Conservation (phyloP, 371 early-diverging fungal species). For the Hamiltosporidium magnivora region DNA sequence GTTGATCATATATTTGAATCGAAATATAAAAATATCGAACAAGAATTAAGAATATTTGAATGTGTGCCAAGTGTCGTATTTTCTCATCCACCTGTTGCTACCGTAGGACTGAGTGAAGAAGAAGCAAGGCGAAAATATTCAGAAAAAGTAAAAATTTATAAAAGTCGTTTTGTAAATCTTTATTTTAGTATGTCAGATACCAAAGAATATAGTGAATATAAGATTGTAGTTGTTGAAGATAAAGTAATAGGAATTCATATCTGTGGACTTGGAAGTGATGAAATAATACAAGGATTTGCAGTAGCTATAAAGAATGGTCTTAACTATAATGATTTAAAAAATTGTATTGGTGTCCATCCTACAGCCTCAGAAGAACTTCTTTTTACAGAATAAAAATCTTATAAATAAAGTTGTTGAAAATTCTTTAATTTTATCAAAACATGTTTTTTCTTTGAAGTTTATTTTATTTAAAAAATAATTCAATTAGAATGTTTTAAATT, state of each 20-base stretch:
- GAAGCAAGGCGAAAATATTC: slow-evolving; percentile 62
- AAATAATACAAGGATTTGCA: slow-evolving; percentile 80
- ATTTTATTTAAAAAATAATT: background rate
- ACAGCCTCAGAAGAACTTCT: slow-evolving; percentile 79
- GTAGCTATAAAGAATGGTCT: slow-evolving; percentile 64
- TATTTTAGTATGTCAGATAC: slow-evolving; percentile 70
- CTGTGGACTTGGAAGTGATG: slow-evolving; percentile 75
- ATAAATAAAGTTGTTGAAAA: background rate
- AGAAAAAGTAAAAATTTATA: slow-evolving; percentile 67
- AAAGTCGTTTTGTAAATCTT: slow-evolving; percentile 73
- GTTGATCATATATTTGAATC: slow-evolving; percentile 54
- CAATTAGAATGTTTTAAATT: background rate
- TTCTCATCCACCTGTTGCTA: slow-evolving; percentile 73
- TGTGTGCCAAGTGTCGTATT: slow-evolving; percentile 85
- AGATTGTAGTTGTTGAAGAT: slow-evolving; percentile 71
- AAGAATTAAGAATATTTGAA: slow-evolving; percentile 2
- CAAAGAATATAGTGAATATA: slow-evolving; percentile 73
- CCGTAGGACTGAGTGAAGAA: slow-evolving; percentile 68
- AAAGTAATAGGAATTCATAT: slow-evolving; percentile 84
- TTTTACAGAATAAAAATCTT: slow-evolving; percentile 48
- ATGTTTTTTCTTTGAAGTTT: background rate
- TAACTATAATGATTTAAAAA: slow-evolving; percentile 81
- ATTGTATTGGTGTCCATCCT: slow-evolving; percentile 87
- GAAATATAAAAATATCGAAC: slow-evolving; percentile 58
- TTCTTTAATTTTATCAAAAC: background rate